Evolutionary conservation across 805 yeast genomes (phyloP).

Genomic region (Candida sakaeoensis): DNA sequence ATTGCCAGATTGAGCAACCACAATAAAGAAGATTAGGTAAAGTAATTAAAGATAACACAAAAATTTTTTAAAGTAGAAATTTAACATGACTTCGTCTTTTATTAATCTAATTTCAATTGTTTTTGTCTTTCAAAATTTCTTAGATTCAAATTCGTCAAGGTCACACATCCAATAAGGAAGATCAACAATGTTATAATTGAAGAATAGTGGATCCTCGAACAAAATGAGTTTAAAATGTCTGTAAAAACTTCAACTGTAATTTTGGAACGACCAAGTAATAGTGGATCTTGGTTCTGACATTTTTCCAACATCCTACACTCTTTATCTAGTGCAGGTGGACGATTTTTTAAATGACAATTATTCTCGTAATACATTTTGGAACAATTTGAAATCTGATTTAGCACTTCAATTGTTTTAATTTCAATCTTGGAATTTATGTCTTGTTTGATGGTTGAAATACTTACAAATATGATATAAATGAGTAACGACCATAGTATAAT

Average conservation of each 20-base stretch:
- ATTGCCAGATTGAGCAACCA: slow-evolving; percentile 2
- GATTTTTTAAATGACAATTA: slow-evolving; percentile 57
- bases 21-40: background rate
- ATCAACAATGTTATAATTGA: slow-evolving; percentile 21
- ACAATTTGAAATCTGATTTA: slow-evolving; percentile 66
- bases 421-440: slow-evolving; percentile 75
- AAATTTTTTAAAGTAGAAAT: background rate
- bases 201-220: slow-evolving; percentile 68
- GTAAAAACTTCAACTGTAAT: slow-evolving; percentile 82
- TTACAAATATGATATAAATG: slow-evolving; percentile 48
- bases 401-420: slow-evolving; percentile 53
- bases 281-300: slow-evolving; percentile 82
- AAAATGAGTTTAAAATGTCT: slow-evolving; percentile 73
- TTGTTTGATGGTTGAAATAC: slow-evolving; percentile 51
- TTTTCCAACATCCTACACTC: slow-evolving; percentile 71
- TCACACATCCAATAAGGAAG: background rate
- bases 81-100: background rate
- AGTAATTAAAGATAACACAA: background rate
- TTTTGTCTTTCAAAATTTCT: slow-evolving; percentile 6
- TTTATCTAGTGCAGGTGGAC: slow-evolving; percentile 65
- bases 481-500: slow-evolving; percentile 46
- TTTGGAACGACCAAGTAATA: slow-evolving; percentile 59
- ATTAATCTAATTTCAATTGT: slow-evolving; percentile 9
- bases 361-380: slow-evolving; percentile 65
- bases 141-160: slow-evolving; percentile 4